Conservation (phyloP, 2,329 filamentous ascomycete genomes). For the Ceratocystis cubensis region DNA sequence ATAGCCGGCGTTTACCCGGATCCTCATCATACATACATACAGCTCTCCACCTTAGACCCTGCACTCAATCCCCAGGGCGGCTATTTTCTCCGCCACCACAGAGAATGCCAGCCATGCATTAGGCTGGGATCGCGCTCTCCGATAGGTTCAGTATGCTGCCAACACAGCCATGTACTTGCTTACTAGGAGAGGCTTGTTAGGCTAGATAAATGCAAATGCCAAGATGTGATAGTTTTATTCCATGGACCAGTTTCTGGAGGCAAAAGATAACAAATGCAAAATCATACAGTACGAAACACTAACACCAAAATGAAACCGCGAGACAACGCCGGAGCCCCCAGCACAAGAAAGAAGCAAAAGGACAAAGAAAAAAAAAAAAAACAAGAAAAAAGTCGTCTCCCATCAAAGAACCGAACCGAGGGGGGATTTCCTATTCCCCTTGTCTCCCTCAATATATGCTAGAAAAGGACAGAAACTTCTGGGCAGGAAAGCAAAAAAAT, state of each 20-base stretch:
- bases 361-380: not conserved
- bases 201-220: slow-evolving; percentile 1
- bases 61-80: not conserved
- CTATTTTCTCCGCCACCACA: not conserved
- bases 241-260: not conserved
- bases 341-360: not conserved
- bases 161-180: not conserved
- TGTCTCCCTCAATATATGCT: not conserved
- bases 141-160: not conserved
- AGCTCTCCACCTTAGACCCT: not conserved
- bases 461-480: slow-evolving; percentile 4
- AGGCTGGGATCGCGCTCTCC: not conserved
- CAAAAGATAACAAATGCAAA: not conserved
- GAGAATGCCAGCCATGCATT: not conserved
- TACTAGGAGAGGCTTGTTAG: not conserved
- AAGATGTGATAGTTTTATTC: not conserved
- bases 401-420: not conserved
- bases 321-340: not conserved
- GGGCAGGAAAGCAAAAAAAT: not conserved
- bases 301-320: slow-evolving; percentile 5
- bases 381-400: not conserved
- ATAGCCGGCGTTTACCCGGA: not conserved
- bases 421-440: not conserved
- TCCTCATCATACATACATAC: not conserved
- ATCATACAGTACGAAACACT: slow-evolving; percentile 1